Evolutionary conservation across 2,329 filamentous ascomycete genomes (phyloP).

Genomic region (Penicillium vulpinum): DNA sequence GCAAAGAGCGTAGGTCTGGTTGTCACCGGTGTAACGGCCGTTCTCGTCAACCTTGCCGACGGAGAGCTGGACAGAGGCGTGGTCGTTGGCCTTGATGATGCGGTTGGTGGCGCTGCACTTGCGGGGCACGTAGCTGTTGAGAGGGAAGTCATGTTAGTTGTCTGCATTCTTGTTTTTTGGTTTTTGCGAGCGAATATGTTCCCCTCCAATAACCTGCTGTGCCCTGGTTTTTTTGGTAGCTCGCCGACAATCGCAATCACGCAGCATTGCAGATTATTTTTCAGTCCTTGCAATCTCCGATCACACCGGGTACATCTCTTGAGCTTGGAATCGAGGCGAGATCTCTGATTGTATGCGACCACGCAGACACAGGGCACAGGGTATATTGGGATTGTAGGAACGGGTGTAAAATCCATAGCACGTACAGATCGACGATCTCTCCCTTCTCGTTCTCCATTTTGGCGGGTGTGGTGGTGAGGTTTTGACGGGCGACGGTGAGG

Average conservation of each 20-base stretch:
- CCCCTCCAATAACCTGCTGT: slow-evolving; percentile 1
- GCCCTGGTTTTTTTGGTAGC: slow-evolving; percentile 9
- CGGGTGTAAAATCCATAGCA: slow-evolving; percentile 27
- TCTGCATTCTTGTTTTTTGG: slow-evolving; percentile 2
- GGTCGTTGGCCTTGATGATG: slow-evolving; percentile 99
- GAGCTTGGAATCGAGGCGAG: slow-evolving; percentile 5
- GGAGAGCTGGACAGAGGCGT: slow-evolving; percentile 96
- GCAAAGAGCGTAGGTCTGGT: slow-evolving; percentile 95
- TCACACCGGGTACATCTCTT: slow-evolving; percentile 2
- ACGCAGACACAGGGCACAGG: slow-evolving; percentile 18
- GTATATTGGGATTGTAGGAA: slow-evolving; percentile 16
- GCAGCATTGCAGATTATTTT: not conserved
- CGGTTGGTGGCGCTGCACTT: slow-evolving; percentile 99
- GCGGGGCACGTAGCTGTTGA: slow-evolving; percentile 85
- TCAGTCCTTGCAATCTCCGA: not conserved
- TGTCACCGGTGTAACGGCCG: slow-evolving; percentile 94
- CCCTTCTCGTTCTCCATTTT: slow-evolving; percentile 99
- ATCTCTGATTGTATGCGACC: slow-evolving; percentile 6
- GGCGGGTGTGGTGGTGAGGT: slow-evolving; percentile 43
- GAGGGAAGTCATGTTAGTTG: slow-evolving; percentile 13
- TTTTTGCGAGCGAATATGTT: slow-evolving; percentile 5
- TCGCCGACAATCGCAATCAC: slow-evolving; percentile 8
- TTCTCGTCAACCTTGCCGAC: slow-evolving; percentile 99
- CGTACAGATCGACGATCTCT: slow-evolving; percentile 98
- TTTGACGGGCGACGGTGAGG: slow-evolving; percentile 41